phyloP scores from a whole-genome alignment of 768 basidiomycete genomes.

The Pleurotus platypus region DNA sequence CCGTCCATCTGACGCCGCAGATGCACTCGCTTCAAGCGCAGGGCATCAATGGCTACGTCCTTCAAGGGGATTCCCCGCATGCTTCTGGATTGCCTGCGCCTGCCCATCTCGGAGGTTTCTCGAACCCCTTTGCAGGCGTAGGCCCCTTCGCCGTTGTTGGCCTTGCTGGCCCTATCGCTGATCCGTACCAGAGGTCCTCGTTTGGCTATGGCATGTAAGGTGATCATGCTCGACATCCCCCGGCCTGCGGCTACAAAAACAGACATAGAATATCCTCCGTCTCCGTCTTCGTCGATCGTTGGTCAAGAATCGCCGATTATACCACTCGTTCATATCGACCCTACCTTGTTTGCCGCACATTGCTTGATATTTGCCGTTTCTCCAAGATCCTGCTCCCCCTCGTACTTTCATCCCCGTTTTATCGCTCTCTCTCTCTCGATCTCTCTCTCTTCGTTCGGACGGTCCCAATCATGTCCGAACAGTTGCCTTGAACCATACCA shows the following conservation, averaged over 20 bases:
- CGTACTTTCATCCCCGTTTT: slow-evolving; percentile 33
- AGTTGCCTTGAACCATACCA: slow-evolving; percentile 36
- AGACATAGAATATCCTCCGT: slow-evolving; percentile 17
- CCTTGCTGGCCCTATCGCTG: slow-evolving; percentile 52
- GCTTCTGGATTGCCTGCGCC: slow-evolving; percentile 59
- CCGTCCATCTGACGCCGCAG: slow-evolving; percentile 49
- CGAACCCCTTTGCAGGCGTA: slow-evolving; percentile 45
- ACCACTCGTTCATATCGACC: slow-evolving; percentile 11
- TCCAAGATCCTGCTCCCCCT: slow-evolving; percentile 16
- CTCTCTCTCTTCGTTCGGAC: slow-evolving; percentile 30
- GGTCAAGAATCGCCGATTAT: neutral
- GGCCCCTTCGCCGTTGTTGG: slow-evolving; percentile 53
- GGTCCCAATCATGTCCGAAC: slow-evolving; percentile 37
- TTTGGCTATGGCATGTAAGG: slow-evolving; percentile 59
- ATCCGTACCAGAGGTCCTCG: slow-evolving; percentile 71
- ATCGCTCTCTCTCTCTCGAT: slow-evolving; percentile 17
- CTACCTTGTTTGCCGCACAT: slow-evolving; percentile 22
- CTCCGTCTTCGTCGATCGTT: slow-evolving; percentile 17
- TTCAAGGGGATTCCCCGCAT: slow-evolving; percentile 70
- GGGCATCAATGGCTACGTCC: slow-evolving; percentile 74
- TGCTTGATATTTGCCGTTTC: slow-evolving; percentile 13
- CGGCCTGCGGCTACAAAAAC: neutral
- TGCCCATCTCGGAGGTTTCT: slow-evolving; percentile 47
- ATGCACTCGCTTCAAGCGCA: slow-evolving; percentile 64
- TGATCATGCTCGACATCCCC: slow-evolving; percentile 21